Base-by-base conservation (phyloP, 2,329 filamentous ascomycete species). In the Pezicula neosporulosa region DNA sequence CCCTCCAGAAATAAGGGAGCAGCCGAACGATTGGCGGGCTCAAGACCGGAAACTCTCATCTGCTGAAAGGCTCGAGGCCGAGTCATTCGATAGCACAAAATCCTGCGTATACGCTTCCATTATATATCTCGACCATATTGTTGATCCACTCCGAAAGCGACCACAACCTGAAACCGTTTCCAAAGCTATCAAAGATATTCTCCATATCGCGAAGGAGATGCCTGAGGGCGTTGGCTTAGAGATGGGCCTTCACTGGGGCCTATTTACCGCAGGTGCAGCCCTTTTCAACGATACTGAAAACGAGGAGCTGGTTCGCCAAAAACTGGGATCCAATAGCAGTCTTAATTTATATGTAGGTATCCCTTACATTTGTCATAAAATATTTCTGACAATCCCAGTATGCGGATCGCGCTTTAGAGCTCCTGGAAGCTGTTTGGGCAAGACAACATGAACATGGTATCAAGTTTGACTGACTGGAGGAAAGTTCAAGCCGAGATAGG, bases 381-480 rank as follows among this genome's bases (percentile, higher is more conserved):
- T 16, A 6, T 24, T 21, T 13, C 51, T 58, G 37, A 56, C 45
- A 27, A 46, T 27, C 19, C 30, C 18, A 66, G 63, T 60, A 66
- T 52, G 62, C 63, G 15, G 61, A 63, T 55, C 58, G 60, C 50
- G 59, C 60, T 36, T 47, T 64, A 4, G 57, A 62, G 24, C 43
- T 66, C 24, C 55, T 66, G 10, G 63, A 66, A 49, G 57, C 64
- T 12, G 51, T 66, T 13, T 66, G 63, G 63, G 60, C 59, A 24
- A 52, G 60, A 49, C 63, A 66, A 38, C 63, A 63, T 51, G 59
- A 62, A 51, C 64, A 62, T 48, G 54, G 52, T 21, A 50, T 48
- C 1, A 64, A 64, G 44, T 64, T 59, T 37, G 63, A 65, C 44
- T 37, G 63, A 65, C 44, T 65, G 63, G 63, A 57, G 63, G 53